phyloP scores from a whole-genome alignment of 305 asterid species.

The Rubia peregrina region DNA sequence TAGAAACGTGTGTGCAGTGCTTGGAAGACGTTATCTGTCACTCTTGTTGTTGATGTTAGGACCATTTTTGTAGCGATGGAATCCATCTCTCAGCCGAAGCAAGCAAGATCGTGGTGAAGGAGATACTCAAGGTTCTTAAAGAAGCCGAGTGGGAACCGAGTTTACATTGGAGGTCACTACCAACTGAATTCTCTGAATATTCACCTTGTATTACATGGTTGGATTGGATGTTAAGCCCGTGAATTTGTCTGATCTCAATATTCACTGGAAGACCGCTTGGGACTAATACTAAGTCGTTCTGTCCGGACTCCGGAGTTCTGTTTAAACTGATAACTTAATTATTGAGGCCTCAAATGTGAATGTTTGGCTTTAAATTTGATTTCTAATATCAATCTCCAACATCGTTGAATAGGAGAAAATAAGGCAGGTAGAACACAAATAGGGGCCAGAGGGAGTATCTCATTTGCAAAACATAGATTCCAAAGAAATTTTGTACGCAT shows the following conservation, averaged over 20 bases:
- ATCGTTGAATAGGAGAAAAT: too few species aligned
- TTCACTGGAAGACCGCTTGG: conserved; percentile 29
- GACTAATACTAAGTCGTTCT: neutral
- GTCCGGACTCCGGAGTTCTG: too few species aligned
- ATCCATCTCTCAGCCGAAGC: conserved; percentile 69
- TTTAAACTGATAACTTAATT: too few species aligned
- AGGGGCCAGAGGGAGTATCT: too few species aligned
- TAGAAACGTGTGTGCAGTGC: too few species aligned
- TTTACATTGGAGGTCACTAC: conserved; percentile 56
- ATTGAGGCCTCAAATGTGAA: too few species aligned
- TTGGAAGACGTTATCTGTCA: too few species aligned
- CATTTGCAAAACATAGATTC: too few species aligned
- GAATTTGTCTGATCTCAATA: conserved; percentile 21
- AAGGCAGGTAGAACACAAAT: too few species aligned
- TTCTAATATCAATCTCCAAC: too few species aligned
- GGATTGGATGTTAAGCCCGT: conserved; percentile 31
- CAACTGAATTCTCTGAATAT: conserved; percentile 49
- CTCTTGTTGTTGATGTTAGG: neutral
- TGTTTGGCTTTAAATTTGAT: too few species aligned
- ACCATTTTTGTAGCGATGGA: conserved; percentile 49
- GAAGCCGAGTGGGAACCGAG: conserved; percentile 80
- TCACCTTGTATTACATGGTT: conserved; percentile 42
- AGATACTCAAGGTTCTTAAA: conserved; percentile 58
- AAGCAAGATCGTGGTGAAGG: conserved; percentile 60
- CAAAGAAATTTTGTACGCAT: neutral